These are phyloP conservation scores for Penicillium digitatum DNA, from an alignment of 2,329 filamentous ascomycete genomes.

Conservation along the genomic window DNA sequence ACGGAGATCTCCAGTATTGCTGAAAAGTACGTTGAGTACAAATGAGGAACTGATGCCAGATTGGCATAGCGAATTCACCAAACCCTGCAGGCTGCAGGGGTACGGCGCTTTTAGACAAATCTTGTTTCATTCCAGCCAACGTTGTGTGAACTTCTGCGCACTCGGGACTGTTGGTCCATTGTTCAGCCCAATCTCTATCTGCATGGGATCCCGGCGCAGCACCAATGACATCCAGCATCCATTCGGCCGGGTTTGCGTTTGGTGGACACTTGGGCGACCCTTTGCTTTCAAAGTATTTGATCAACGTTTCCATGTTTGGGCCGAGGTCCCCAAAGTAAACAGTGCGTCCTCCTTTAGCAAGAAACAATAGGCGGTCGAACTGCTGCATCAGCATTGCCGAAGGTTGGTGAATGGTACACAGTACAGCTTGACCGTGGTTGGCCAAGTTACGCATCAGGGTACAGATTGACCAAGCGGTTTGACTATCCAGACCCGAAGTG, in stretches of 20 bases:
- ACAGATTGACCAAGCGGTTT: slow-evolving; percentile 89
- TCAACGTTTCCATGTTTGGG: slow-evolving; percentile 53
- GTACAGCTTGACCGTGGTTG: slow-evolving; percentile 81
- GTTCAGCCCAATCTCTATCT: slow-evolving; percentile 61
- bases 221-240: slow-evolving; percentile 60
- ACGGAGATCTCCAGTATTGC: slow-evolving; percentile 84
- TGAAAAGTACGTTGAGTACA: slow-evolving; percentile 73
- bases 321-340: slow-evolving; percentile 69
- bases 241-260: slow-evolving; percentile 70
- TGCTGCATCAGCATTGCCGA: slow-evolving; percentile 91
- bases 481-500: slow-evolving; percentile 90
- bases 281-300: slow-evolving; percentile 62
- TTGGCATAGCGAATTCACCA: slow-evolving; percentile 74
- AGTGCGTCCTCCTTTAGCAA: slow-evolving; percentile 62
- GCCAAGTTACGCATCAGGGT: slow-evolving; percentile 84
- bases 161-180: slow-evolving; percentile 59
- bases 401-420: slow-evolving; percentile 95
- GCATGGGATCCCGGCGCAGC: slow-evolving; percentile 63
- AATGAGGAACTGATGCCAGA: slow-evolving; percentile 61
- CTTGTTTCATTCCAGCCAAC: slow-evolving; percentile 34
- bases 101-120: slow-evolving; percentile 29
- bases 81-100: slow-evolving; percentile 52
- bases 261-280: slow-evolving; percentile 58
- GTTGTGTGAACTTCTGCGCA: slow-evolving; percentile 53
- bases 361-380: slow-evolving; percentile 64